Conservation (phyloP, 441 rosid genomes). For the Gossypium davidsonii region DNA sequence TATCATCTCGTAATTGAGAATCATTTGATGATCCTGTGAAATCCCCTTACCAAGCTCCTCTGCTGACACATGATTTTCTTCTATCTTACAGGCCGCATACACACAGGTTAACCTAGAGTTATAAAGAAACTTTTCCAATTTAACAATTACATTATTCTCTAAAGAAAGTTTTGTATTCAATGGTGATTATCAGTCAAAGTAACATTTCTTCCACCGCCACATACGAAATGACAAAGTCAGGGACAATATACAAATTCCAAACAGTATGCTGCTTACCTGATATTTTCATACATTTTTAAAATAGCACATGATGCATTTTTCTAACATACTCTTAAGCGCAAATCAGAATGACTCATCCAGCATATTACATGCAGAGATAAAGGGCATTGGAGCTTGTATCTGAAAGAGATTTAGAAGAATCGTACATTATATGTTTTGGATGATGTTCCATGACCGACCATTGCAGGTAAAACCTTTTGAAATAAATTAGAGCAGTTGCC, state of each 20-base stretch:
- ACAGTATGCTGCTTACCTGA: neutral
- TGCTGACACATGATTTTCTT: slow-evolving; percentile 96
- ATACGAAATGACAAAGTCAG: neutral
- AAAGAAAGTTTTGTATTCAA: neutral
- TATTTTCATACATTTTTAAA: neutral
- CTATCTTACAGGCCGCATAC: slow-evolving; percentile 90
- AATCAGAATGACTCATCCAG: neutral
- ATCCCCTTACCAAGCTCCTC: slow-evolving; percentile 99
- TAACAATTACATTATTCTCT: neutral
- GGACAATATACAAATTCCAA: neutral
- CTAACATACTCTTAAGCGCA: neutral
- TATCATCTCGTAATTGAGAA: slow-evolving; percentile 94
- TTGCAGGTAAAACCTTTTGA: slow-evolving; percentile 89
- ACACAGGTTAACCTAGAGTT: slow-evolving; percentile 84
- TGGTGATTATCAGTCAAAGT: neutral
- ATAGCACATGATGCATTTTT: neutral
- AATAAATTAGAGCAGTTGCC: slow-evolving; percentile 93
- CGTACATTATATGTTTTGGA: slow-evolving; percentile 87
- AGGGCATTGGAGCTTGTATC: neutral
- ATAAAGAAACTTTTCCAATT: neutral
- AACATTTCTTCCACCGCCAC: neutral
- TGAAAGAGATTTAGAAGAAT: slow-evolving; percentile 18
- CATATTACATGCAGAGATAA: neutral
- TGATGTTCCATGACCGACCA: slow-evolving; percentile 99
- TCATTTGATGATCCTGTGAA: slow-evolving; percentile 91